A percentile compares a stretch with the other conserved stretches of the same genome.
Conservation (phyloP, 768 basidiomycete genomes). For the Phylloporus sp. region DNA sequence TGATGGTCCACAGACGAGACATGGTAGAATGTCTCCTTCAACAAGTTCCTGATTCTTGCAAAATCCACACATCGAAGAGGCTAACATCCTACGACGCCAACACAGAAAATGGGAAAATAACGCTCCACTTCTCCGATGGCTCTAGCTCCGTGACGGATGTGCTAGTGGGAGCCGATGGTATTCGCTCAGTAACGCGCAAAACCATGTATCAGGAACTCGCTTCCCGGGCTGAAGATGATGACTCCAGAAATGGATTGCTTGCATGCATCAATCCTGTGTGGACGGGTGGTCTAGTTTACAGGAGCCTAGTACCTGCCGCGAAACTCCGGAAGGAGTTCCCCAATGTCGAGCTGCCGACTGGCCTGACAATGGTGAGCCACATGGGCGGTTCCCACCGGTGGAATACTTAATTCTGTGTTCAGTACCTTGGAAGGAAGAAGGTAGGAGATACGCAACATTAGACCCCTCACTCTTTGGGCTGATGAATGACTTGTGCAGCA, state of each 20-base stretch:
- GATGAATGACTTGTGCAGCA: constrained; percentile 27
- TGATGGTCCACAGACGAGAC: too few relatives aligned
- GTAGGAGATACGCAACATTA: neutral
- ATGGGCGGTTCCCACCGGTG: too few relatives aligned
- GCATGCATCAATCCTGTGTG: constrained; percentile 31
- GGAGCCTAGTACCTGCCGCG: constrained; percentile 33
- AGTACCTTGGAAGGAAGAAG: constrained; percentile 13
- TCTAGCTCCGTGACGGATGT: constrained; percentile 13
- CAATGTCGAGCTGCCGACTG: constrained; percentile 16
- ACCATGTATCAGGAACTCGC: constrained; percentile 19
- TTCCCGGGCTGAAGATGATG: neutral
- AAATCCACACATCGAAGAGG: too few relatives aligned
- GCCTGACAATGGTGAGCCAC: constrained; percentile 21
- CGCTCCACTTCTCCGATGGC: constrained; percentile 20
- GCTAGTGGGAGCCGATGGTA: constrained; percentile 41
- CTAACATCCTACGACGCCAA: constrained; percentile 19
- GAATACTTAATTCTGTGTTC: neutral
- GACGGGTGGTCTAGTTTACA: constrained; percentile 39
- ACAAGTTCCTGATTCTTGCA: too few relatives aligned
- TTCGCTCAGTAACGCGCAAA: constrained; percentile 28
- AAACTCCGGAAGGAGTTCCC: constrained; percentile 24
- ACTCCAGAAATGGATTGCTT: neutral
- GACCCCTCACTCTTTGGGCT: neutral
- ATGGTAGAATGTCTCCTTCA: too few relatives aligned
- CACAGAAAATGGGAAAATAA: constrained; percentile 19